Percentiles rank a stretch among this genome's conserved stretches.
Conservation (phyloP, 495 filamentous ascomycete genomes). For the Talaromyces wortmannii region DNA sequence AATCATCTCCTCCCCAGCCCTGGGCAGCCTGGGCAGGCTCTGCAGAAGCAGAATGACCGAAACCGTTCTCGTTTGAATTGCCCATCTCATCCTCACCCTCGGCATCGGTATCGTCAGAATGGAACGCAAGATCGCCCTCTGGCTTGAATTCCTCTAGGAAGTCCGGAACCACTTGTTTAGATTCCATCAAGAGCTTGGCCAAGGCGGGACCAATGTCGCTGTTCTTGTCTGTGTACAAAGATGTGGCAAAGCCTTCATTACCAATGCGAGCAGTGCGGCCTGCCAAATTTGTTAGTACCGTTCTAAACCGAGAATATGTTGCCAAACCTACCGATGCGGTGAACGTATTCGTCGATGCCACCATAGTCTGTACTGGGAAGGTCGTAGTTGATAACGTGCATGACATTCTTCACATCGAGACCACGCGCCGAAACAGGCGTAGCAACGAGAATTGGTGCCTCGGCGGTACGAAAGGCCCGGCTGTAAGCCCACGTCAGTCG, state of each 20-base stretch:
- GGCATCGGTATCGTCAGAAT: slow-evolving; percentile 61
- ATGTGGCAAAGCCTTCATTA: slow-evolving; percentile 76
- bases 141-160: slow-evolving; percentile 66
- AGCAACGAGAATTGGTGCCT: slow-evolving; percentile 71
- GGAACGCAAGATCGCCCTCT: slow-evolving; percentile 39
- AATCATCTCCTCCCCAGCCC: neutral
- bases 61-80: neutral
- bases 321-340: slow-evolving; percentile 71
- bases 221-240: slow-evolving; percentile 75
- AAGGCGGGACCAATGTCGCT: slow-evolving; percentile 60
- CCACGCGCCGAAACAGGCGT: slow-evolving; percentile 84
- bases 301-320: neutral
- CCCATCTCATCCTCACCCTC: slow-evolving; percentile 26
- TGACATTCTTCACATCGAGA: slow-evolving; percentile 79
- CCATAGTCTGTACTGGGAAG: slow-evolving; percentile 62
- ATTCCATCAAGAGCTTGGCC: slow-evolving; percentile 74
- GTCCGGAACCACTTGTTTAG: slow-evolving; percentile 68
- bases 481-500: slow-evolving; percentile 24
- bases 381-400: slow-evolving; percentile 92
- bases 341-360: slow-evolving; percentile 91
- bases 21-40: neutral
- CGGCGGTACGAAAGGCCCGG: slow-evolving; percentile 72
- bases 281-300: slow-evolving; percentile 23
- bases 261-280: slow-evolving; percentile 93
- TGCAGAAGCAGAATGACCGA: neutral